Percentiles rank a stretch among this genome's conserved stretches.
These are phyloP conservation scores for Ophiosphaerella herpotricha DNA, from an alignment of 2,329 filamentous ascomycete species.

Conservation along the genomic window DNA sequence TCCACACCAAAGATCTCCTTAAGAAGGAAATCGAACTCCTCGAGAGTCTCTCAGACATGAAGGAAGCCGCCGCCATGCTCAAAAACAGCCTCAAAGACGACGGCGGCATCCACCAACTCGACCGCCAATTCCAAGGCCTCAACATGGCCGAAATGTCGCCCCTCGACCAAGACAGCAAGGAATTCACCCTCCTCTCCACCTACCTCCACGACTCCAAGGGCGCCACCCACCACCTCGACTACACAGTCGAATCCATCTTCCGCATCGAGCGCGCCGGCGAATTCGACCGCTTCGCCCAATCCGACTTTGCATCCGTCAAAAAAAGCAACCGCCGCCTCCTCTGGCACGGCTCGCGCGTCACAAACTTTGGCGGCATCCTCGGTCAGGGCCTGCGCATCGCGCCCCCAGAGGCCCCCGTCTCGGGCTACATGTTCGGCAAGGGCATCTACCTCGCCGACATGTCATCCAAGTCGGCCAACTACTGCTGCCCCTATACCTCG, in stretches of 20 bases:
- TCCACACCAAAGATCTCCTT: constrained; percentile 60
- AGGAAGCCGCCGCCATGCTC: constrained; percentile 77
- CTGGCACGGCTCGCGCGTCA: constrained; percentile 84
- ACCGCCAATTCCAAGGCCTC: constrained; percentile 73
- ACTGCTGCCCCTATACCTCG: constrained; percentile 68
- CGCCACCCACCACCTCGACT: constrained; percentile 65
- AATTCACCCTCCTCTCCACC: constrained; percentile 67
- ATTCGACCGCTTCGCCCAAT: constrained; percentile 67
- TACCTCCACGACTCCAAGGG: constrained; percentile 73
- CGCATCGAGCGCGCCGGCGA: constrained; percentile 79
- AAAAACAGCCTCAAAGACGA: constrained; percentile 61
- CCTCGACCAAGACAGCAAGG: constrained; percentile 61
- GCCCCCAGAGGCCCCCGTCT: constrained; percentile 78
- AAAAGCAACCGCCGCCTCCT: constrained; percentile 72
- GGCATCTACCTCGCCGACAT: constrained; percentile 88
- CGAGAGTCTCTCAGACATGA: constrained; percentile 83
- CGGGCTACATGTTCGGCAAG: constrained; percentile 88
- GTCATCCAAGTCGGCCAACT: constrained; percentile 76
- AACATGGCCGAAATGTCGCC: constrained; percentile 77
- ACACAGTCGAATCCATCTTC: constrained; percentile 75
- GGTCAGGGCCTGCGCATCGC: constrained; percentile 89
- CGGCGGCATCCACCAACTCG: constrained; percentile 65
- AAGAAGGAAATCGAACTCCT: constrained; percentile 80
- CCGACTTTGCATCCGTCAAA: constrained; percentile 56
- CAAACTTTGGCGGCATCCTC: constrained; percentile 86